Percentiles rank a stretch among this genome's conserved stretches.
Conservation (phyloP, 768 basidiomycete genomes). For the Kwoniella botswanensis region DNA sequence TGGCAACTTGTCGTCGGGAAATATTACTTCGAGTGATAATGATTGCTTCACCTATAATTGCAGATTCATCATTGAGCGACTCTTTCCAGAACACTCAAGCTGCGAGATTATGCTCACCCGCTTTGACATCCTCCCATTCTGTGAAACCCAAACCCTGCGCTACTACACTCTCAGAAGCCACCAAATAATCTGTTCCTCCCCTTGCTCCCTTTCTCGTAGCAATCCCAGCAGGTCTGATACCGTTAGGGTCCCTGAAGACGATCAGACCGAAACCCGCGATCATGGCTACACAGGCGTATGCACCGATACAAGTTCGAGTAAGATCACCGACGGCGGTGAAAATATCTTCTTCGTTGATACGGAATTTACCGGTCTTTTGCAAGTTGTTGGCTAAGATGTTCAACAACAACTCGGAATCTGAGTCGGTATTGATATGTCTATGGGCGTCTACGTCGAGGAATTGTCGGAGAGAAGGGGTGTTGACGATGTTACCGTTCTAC, state of each 20-base stretch:
- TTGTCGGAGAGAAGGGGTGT: conserved; percentile 81
- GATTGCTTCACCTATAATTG: conserved; percentile 78
- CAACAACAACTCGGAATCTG: conserved; percentile 94
- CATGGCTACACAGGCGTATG: conserved; percentile 98
- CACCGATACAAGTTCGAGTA: conserved; percentile 86
- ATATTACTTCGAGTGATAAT: conserved; percentile 87
- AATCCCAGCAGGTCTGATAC: conserved; percentile 91
- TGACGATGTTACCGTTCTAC: conserved; percentile 99
- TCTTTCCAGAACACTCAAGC: not conserved
- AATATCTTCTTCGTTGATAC: conserved; percentile 99
- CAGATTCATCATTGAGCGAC: conserved; percentile 9
- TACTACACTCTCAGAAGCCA: conserved; percentile 94
- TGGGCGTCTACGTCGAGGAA: conserved; percentile 96
- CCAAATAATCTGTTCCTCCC: conserved; percentile 81
- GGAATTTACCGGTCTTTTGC: conserved; percentile 97
- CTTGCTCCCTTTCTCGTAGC: conserved; percentile 65
- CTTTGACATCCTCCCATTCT: conserved; percentile 91
- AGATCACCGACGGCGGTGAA: conserved; percentile 90
- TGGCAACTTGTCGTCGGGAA: conserved; percentile 72
- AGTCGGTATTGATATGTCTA: conserved; percentile 97
- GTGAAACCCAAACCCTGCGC: conserved; percentile 89
- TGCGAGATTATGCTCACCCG: conserved; percentile 64
- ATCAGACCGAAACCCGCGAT: conserved; percentile 97
- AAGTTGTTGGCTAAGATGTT: conserved; percentile 98
- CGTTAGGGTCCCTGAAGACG: conserved; percentile 96